These are phyloP conservation scores for Lasiodiplodia hormozganensis DNA, from an alignment of 2,329 filamentous ascomycete species.

Conservation along the genomic window DNA sequence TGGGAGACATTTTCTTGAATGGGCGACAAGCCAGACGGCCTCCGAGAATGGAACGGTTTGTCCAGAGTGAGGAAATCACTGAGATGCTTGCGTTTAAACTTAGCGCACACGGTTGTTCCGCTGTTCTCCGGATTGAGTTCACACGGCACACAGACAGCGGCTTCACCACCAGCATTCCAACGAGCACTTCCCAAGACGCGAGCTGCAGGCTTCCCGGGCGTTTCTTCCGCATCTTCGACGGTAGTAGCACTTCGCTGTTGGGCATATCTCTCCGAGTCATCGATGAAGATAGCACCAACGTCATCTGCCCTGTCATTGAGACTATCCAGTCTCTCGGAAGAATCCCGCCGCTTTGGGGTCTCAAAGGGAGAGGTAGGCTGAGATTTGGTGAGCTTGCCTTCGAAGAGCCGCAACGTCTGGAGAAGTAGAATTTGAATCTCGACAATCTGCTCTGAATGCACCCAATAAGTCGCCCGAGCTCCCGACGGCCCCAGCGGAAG, in stretches of 20 bases:
- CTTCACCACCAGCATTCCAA: slow-evolving; percentile 45
- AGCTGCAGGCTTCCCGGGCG: slow-evolving; percentile 38
- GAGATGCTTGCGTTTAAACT: slow-evolving; percentile 52
- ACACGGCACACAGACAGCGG: slow-evolving; percentile 37
- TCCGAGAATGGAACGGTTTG: slow-evolving; percentile 32
- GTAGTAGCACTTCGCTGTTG: slow-evolving; percentile 54
- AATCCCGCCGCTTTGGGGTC: slow-evolving; percentile 38
- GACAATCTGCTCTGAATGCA: slow-evolving; percentile 61
- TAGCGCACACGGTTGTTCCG: slow-evolving; percentile 33
- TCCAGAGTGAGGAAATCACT: slow-evolving; percentile 47
- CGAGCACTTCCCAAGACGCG: slow-evolving; percentile 44
- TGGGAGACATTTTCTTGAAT: slow-evolving; percentile 34
- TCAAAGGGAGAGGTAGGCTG: slow-evolving; percentile 33
- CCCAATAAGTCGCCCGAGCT: slow-evolving; percentile 59
- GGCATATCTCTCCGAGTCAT: slow-evolving; percentile 55
- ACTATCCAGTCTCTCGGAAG: slow-evolving; percentile 37
- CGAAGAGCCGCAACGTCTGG: slow-evolving; percentile 55
- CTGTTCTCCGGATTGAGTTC: slow-evolving; percentile 35
- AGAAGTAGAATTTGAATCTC: slow-evolving; percentile 61
- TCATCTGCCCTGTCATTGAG: slow-evolving; percentile 42
- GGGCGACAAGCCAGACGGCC: slow-evolving; percentile 34
- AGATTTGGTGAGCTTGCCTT: slow-evolving; percentile 32
- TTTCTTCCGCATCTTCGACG: slow-evolving; percentile 49
- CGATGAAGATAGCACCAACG: slow-evolving; percentile 53
- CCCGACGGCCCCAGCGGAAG: slow-evolving; percentile 55